phyloP scores from a whole-genome alignment of 2,329 filamentous ascomycete species.

The Tolypocladium capitatum region DNA sequence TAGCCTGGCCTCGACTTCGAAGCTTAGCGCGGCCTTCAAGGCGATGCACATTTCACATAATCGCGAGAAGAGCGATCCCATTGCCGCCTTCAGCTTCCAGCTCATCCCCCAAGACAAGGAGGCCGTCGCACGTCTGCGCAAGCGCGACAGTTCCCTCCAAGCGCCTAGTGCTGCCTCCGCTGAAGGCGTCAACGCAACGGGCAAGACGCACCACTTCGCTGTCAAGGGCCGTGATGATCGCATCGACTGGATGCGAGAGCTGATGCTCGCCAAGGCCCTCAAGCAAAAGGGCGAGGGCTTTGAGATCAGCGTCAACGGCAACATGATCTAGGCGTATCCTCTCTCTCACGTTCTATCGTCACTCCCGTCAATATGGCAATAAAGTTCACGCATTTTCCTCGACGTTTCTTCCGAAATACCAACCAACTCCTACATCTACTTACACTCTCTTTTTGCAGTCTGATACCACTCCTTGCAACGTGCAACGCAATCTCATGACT shows the following conservation, averaged over 20 bases:
- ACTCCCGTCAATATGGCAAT: neutral
- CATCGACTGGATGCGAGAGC: slow-evolving; percentile 93
- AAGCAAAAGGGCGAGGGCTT: slow-evolving; percentile 75
- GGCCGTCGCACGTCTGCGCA: slow-evolving; percentile 34
- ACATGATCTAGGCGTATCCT: slow-evolving; percentile 40
- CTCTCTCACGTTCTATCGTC: slow-evolving; percentile 3
- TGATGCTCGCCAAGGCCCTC: slow-evolving; percentile 81
- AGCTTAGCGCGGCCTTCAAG: slow-evolving; percentile 80
- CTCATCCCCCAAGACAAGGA: slow-evolving; percentile 58
- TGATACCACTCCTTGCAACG: neutral
- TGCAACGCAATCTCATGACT: neutral
- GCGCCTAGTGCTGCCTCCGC: slow-evolving; percentile 15
- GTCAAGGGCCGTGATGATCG: slow-evolving; percentile 77
- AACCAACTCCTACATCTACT: neutral
- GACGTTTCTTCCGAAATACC: neutral
- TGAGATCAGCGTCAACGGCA: slow-evolving; percentile 70
- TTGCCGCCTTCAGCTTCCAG: slow-evolving; percentile 71
- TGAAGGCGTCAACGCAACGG: slow-evolving; percentile 44
- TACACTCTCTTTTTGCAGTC: neutral
- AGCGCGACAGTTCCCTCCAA: slow-evolving; percentile 35
- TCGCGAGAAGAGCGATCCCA: slow-evolving; percentile 40
- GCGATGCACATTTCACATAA: slow-evolving; percentile 51
- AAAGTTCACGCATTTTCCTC: neutral
- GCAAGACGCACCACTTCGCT: slow-evolving; percentile 88
- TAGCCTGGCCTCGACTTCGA: slow-evolving; percentile 58